Evolutionary conservation across 176 grass and related monocot genomes (phyloP), one percentile per base, ranked within the genome.

Genomic region (Oryza meridionalis): DNA sequence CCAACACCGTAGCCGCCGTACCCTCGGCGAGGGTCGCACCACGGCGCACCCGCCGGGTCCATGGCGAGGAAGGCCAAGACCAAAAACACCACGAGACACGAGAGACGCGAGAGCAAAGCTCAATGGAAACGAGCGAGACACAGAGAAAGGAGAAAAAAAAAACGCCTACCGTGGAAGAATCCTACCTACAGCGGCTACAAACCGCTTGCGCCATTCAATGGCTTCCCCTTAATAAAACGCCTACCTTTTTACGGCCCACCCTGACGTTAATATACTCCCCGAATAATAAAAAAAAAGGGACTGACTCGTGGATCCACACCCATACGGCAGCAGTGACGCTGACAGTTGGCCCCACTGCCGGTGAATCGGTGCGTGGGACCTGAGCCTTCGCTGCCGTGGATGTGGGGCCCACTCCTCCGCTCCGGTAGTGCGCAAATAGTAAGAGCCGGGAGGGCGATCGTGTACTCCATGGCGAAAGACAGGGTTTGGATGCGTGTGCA

Each of bases 21-120:
- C 26, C 47, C 71, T 32, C 78, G 76, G 55, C 71, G 70, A 75
- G 77, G 89, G 70, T 94, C 89, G 86, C 32, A 33, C 86, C 92
- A 88, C 25, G 85, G 85, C 24, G 77, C 83, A 66, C 78, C 85
- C 16, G 84, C 74, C 17, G 86, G 78, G 11, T 90, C 88, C 94
- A 93, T 93, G 65, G 62, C 72, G 44, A 67, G 31, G 77, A 72
- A 24, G 40, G 25, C 61, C 45, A 21, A 33, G 17, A 78, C 37
- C 69, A 55, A 55, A 55, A 35, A 19, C 16, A 55, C 51, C 51
- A 55, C 51, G 51, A 58, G 6, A 58, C 17, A 24, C 63, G 49
- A 72, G 49, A 72, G 26, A 67, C 77, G 47, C 81, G 47, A 78
- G 26, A 85, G 71, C 24, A 67, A 74, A 31, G 61, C 61, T 62